Evolutionary conservation across 306 rosid genomes (phyloP), one percentile per base, ranked within the genome.

Genomic region (Dalbergia cultrata): DNA sequence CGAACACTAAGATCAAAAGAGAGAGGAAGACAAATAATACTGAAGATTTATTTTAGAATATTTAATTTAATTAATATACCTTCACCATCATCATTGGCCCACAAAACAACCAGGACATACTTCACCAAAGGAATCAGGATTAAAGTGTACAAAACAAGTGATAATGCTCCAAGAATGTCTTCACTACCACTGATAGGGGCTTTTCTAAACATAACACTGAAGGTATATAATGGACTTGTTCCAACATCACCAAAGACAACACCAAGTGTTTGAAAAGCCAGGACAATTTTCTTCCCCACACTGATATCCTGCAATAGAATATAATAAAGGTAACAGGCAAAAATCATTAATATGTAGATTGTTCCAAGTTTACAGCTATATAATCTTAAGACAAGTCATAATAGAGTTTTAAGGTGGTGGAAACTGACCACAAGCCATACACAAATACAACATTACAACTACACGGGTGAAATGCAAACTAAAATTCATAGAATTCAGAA

Each of bases 241-340:
- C 98, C 99, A 86, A 96, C 99, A 86, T 96, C 99, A 81, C 99
- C 99, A 84, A 96, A 96, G 80, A 96, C 98, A 76, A 96, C 94
- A 81, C 99, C 99, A 77, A 93, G 98, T 58, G 98, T 96, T 85
- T 96, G 98, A 83, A 92, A 92, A 82, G 91, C 93, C 79, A 96
- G 87, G 66, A 77, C 57, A 72, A 96, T 85, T 82, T 73, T 92
- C 90, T 83, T 93, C 66, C 95, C 97, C 85, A 89, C 2, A 76
- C 89, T 85, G 85, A 88, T 77, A 78, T 96, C 99, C 98, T 95
- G 97, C 82, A 86, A 83, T 35, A 54, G 64, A 69, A 75, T 57
- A 71, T 77, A 74, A 67, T 13, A 5, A 64, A 88, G 37, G 78
- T 14, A 54, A 76, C 33, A 79, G 61, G 56, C 58, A 59, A 21